phyloP scores from a whole-genome alignment of 140 eudicot species.

The Cichorium intybus region DNA sequence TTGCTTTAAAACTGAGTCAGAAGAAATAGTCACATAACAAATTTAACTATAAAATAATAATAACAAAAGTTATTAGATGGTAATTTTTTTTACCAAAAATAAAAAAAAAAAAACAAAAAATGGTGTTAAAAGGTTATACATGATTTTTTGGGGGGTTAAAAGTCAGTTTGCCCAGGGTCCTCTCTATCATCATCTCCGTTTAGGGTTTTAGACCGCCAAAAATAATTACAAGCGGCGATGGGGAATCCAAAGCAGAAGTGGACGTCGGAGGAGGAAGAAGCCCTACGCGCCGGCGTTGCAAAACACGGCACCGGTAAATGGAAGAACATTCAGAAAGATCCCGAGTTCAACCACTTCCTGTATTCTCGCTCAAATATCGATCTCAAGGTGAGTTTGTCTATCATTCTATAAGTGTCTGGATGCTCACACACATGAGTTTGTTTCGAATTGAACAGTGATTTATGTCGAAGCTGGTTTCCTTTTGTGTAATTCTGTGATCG shows the following conservation, averaged over 20 bases:
- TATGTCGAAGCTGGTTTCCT: background rate
- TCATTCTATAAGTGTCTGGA: background rate
- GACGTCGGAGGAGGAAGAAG: constrained; percentile 92
- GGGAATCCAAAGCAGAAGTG: constrained; percentile 92
- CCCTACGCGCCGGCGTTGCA: constrained; percentile 76
- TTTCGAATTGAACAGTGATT: background rate
- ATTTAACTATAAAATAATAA: too few species aligned
- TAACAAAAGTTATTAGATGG: too few species aligned
- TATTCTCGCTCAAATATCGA: constrained; percentile 86
- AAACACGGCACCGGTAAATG: constrained; percentile 93
- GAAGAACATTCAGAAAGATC: constrained; percentile 77
- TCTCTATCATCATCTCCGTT: background rate
- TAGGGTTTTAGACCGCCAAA: constrained; percentile 19
- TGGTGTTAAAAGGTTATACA: too few species aligned
- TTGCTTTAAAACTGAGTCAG: too few species aligned
- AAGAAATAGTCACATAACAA: too few species aligned
- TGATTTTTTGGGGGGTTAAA: background rate
- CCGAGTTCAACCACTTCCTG: constrained; percentile 60
- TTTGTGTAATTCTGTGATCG: background rate
- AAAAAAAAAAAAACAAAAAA: too few species aligned
- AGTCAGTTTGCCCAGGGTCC: background rate
- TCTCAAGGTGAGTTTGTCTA: constrained; percentile 56
- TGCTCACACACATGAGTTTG: background rate
- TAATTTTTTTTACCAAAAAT: background rate
- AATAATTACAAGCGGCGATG: constrained; percentile 33